Percentiles rank a stretch among this genome's conserved stretches.
Evolutionary conservation across 495 filamentous ascomycete genomes (phyloP).

Genomic region (Annulohypoxylon bovei): DNA sequence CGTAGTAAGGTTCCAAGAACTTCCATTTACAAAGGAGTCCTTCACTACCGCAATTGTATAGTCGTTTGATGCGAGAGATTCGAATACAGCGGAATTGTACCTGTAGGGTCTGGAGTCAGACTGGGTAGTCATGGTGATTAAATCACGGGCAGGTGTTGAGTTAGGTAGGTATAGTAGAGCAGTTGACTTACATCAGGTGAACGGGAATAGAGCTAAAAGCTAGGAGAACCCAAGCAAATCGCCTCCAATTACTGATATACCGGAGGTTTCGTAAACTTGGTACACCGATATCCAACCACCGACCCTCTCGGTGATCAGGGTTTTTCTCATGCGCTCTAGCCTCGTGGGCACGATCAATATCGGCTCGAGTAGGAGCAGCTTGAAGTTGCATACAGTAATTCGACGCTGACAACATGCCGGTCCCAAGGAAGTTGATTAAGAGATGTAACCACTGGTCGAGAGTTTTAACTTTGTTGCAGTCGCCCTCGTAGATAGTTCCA

Average conservation of each 20-base stretch:
- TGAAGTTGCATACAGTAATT: constrained; percentile 55
- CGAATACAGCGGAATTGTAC: constrained; percentile 56
- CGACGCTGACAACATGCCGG: constrained; percentile 51
- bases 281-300: constrained; percentile 56
- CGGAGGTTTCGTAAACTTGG: constrained; percentile 51
- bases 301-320: neutral
- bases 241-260: constrained; percentile 40
- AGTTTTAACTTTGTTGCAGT: constrained; percentile 33
- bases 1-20: constrained; percentile 19
- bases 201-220: constrained; percentile 48
- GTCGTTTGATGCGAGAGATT: constrained; percentile 50
- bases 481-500: constrained; percentile 39
- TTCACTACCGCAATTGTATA: constrained; percentile 49
- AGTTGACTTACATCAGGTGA: constrained; percentile 44
- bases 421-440: constrained; percentile 43
- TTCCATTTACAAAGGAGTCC: constrained; percentile 40
- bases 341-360: constrained; percentile 52
- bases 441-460: constrained; percentile 41
- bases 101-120: constrained; percentile 18
- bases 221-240: constrained; percentile 45
- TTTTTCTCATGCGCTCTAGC: neutral
- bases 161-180: neutral
- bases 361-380: constrained; percentile 50
- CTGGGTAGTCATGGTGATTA: neutral
- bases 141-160: too few relatives aligned